Evolutionary conservation across 2,329 filamentous ascomycete species (phyloP).

Genomic region (Scopulariopsis brevicaulis): DNA sequence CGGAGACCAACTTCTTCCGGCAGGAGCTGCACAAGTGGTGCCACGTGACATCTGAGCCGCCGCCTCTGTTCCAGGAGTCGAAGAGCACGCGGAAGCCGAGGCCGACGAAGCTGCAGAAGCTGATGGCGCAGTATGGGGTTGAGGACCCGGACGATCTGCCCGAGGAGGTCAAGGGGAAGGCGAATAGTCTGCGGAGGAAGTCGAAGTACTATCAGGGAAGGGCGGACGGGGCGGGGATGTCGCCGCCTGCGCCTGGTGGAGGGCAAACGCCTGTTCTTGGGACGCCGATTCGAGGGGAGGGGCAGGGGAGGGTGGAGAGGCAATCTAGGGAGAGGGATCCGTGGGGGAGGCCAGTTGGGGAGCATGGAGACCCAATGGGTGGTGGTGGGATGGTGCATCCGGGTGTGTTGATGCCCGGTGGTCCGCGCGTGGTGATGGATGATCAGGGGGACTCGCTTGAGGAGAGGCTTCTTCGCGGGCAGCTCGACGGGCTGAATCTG

Average conservation of each 20-base stretch:
- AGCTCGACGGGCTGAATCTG: constrained; percentile 32
- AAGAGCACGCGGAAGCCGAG: constrained; percentile 90
- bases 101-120: constrained; percentile 92
- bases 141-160: constrained; percentile 86
- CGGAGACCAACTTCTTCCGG: constrained; percentile 96
- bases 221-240: constrained; percentile 12
- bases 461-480: constrained; percentile 35
- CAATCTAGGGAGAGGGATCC: constrained; percentile 4
- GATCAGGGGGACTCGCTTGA: constrained; percentile 30
- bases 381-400: constrained; percentile 21
- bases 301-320: neutral
- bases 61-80: constrained; percentile 76
- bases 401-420: constrained; percentile 27
- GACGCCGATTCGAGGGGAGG: constrained; percentile 6
- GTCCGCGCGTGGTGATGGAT: constrained; percentile 28
- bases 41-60: constrained; percentile 75
- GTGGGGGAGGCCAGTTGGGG: constrained; percentile 4
- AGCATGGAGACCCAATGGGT: constrained; percentile 5
- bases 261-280: constrained; percentile 3
- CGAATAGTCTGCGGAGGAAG: constrained; percentile 62
- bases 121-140: constrained; percentile 80
- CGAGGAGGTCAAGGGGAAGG: constrained; percentile 68
- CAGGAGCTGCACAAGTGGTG: constrained; percentile 94
- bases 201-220: constrained; percentile 37
- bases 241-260: neutral